Evolutionary conservation across 345 rosid species (phyloP), one percentile per base, ranked within the genome.

Genomic region (Euphorbia peplus): DNA sequence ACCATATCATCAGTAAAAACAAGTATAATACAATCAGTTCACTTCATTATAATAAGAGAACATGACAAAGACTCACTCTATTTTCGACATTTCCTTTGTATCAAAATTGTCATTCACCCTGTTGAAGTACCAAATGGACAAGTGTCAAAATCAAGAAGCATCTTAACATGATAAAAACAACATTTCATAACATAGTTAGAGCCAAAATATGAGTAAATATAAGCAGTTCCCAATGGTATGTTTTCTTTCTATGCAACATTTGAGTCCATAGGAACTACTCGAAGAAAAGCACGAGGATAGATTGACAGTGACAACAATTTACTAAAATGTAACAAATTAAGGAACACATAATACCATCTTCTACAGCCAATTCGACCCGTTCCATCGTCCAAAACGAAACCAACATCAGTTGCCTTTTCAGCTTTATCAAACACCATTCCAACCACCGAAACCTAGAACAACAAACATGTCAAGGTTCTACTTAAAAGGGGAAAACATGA

Each of bases 51-150:
- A 30, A 12, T 8, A 21, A 35, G 11, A 24, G 3, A 42, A 30
- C 0, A 15, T 58, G 10, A 47, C 21, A 32, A 41, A 51, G 44
- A 75, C 95, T 84, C 67, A 93, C 96, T 63, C 64, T 63, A 88
- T 72, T 5, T 77, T 84, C 58, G 82, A 91, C 92, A 88, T 88
- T 80, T 91, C 96, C 60, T 47, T 78, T 25, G 85, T 76, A 25
- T 93, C 97, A 55, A 77, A 79, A 58, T 60, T 52, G 46, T 93
- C 98, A 77, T 85, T 87, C 41, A 88, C 83, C 98, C 98, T 93
- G 63, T 66, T 53, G 18, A 64, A 7, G 61, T 15, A 56, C 14
- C 16, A 67, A 46, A 44, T 44, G 11, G 4, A 30, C 47, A 19
- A 19, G 14, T 37, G 46, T n/a, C 44, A 60, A 37, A 37, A 37